Base-by-base conservation (phyloP, 2,329 filamentous ascomycete species). In the Coniosporium tulheliwenetii region DNA sequence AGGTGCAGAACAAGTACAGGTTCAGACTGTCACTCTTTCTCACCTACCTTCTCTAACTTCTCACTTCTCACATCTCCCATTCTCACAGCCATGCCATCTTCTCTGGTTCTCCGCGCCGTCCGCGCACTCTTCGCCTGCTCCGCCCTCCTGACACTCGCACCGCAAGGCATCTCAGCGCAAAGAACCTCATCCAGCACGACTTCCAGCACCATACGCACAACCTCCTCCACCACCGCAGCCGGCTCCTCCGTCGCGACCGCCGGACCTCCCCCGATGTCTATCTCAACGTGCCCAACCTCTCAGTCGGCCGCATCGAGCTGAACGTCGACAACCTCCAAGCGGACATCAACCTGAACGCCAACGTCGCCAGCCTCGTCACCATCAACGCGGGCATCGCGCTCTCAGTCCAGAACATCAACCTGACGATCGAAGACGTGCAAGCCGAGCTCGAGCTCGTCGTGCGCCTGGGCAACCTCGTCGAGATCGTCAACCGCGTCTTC, bases 401-500 rank as follows among this genome's bases (percentile, higher is more conserved):
- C 12, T 58, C 56, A 0, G 58, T 70, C 10, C 51, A 65, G 43
- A 64, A 67, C 48, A 61, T 79, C 50, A 77, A 77, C 55, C 67
- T 79, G 50, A 77, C 73, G 13, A 78, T 79, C 43, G 60, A 66
- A 10, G 73, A 77, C 47, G 71, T 79, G 5, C 62, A 71, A 19
- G 74, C 71, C 1, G 56, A 77, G 46, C 61, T 77, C 14, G 72
- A 78, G 44, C 62, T 79, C 5, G 64, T 76, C 41, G 70, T 77
- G 33, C 66, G 75, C 14, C 61, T 79, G 8, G 73, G 73, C 32
- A 67, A 77, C 51, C 60, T 78, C 13, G 73, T 75, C 29, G 63
- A 71, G 41, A 76, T 78, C 39, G 73, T 79, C 40, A 73, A 75
- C 54, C 66, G 73, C 19, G 75, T 75, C 1, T 70, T 78, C 41